phyloP scores from a whole-genome alignment of 495 filamentous ascomycete genomes.

The Hypoxylon trugodes region DNA sequence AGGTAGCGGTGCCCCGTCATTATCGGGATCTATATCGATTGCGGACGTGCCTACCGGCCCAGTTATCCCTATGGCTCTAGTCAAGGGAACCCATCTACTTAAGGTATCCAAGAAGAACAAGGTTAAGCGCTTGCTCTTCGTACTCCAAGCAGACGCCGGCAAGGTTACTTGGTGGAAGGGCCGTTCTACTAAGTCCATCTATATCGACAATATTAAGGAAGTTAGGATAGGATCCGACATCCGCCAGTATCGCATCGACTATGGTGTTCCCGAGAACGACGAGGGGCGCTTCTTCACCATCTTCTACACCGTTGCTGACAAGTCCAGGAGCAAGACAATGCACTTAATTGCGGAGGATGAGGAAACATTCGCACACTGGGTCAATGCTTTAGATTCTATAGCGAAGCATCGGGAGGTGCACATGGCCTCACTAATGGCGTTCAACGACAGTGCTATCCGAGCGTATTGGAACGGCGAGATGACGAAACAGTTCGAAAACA shows the following conservation, averaged over 20 bases:
- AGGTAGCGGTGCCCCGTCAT: constrained; percentile 49
- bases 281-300: constrained; percentile 87
- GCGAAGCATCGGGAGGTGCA: constrained; percentile 84
- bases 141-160: constrained; percentile 79
- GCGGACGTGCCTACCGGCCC: constrained; percentile 62
- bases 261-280: constrained; percentile 66
- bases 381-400: constrained; percentile 78
- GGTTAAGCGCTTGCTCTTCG: constrained; percentile 74
- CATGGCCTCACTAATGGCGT: constrained; percentile 84
- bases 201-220: constrained; percentile 93
- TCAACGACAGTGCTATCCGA: constrained; percentile 79
- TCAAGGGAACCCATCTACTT: constrained; percentile 75
- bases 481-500: constrained; percentile 68
- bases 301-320: constrained; percentile 77
- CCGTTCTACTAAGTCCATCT: constrained; percentile 81
- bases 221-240: constrained; percentile 87
- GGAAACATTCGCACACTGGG: constrained; percentile 78
- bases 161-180: constrained; percentile 88
- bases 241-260: constrained; percentile 87
- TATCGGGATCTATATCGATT: constrained; percentile 46
- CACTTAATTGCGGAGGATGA: constrained; percentile 82
- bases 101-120: constrained; percentile 86
- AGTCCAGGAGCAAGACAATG: constrained; percentile 73
- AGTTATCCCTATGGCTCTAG: constrained; percentile 72
- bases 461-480: constrained; percentile 90